Base-by-base conservation (phyloP, 176 grass and related monocot genomes). In the Raddia guianensis region DNA sequence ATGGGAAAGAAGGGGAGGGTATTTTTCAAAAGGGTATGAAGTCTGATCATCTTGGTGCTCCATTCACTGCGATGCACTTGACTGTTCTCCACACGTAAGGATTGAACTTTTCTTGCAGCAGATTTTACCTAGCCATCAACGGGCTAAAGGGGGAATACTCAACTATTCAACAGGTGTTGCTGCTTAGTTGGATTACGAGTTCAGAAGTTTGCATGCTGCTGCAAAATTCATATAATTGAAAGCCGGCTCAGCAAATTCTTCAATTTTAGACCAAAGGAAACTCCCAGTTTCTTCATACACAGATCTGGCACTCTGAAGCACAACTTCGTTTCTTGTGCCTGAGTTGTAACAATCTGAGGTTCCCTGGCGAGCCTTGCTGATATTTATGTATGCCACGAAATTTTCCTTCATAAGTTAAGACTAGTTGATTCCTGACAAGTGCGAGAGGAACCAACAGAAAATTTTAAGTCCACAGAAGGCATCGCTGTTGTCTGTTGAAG, bases 21-120 rank as follows among this genome's bases (percentile, higher is more conserved):
- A 46, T 91, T 99, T 87, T 99, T 93, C 87, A 95, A 91, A 99
- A 92, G 90, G 92, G 92, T 95, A 90, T 90, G 90, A 90, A 78
- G 82, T 86, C 70, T 70, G 66, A 80, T 44, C 49, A 54, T 67
- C 55, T 52, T 75, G 67, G 80, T 87, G 75, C 70, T 66, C 64
- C 57, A 77, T 82, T 86, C 78, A 52, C 61, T 67, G 83, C 21
- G 78, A 82, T 78, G 78, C 15, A 50, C 81, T 88, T 85, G 76
- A 85, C 66, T 82, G 45, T 80, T 64, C 83, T 79, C 44, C 81
- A 66, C 42, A 53, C 6, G 49, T 73, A 89, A 75, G 83, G 74
- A 70, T 88, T 80, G 70, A 43, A 82, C 56, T 77, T 84, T 76
- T 75, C 76, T 86, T 93, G 87, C 86, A 91, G 95, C 84, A 89